Evolutionary conservation across 129 eudicot genomes (phyloP), one percentile per base, ranked within the genome.

Genomic region (Calendula officinalis): DNA sequence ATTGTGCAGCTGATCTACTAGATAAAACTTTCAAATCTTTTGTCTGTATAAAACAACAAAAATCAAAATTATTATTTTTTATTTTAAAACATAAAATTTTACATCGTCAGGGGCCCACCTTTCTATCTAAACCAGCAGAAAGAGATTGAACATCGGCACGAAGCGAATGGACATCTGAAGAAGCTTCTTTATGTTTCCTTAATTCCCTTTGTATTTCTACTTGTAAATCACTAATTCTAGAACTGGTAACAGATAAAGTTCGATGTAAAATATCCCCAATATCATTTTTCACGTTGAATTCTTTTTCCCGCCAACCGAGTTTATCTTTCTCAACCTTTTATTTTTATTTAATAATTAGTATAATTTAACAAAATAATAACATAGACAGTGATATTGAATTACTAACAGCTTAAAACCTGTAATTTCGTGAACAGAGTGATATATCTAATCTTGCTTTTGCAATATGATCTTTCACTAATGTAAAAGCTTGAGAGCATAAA

Each of bases 61-160:
- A 56, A 30, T 35, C 4, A 36, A 32, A 36, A 43, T n/a, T n/a
- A n/a, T n/a, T n/a, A n/a, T n/a, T n/a, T n/a, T n/a, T n/a, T n/a
- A n/a, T n/a, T 32, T n/a, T 33, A 7, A 66, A 53, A 2, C 41
- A 38, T 36, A 46, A 5, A 56, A 52, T 30, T 60, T 14, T 7
- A 73, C 1, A 13, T 42, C 56, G 6, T 41, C 57, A 36, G 63
- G 60, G 5, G 47, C 81, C 42, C 13, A 88, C 98, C 96, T 85
- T 92, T 55, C 82, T 73, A 49, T 78, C 79, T 46, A 92, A 78
- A 69, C 85, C 72, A 60, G 52, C 64, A 50, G 87, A 68, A 59
- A 92, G 85, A 44, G 89, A 88, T 59, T 83, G 88, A 12, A 92
- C 96, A 77, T 83, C 79, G 72, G 98, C 98, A 60, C 98, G 80